Evolutionary conservation across 306 rosid species (phyloP), one percentile per base, ranked within the genome.

Genomic region (Vicia sativa): DNA sequence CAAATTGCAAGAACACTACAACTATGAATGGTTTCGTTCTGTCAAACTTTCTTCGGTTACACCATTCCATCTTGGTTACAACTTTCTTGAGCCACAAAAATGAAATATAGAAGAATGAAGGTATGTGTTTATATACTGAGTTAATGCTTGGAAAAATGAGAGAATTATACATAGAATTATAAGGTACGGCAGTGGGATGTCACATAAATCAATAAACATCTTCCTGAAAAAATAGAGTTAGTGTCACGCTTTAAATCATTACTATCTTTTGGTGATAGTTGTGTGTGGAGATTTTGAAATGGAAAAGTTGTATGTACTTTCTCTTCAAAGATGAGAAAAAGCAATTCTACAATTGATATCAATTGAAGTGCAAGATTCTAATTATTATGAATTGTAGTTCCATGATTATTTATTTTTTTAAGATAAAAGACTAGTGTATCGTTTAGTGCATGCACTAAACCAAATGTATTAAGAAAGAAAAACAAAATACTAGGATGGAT

Each of bases 1-100:
- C 99, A 78, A 87, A 76, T 66, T 93, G 99, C 77, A 93, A 76
- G 92, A 93, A 90, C 39, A 90, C 76, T 0, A 93, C 97, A 18
- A 84, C 95, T 2, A 82, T 62, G 74, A 90, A 87, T 70, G 97
- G 97, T 77, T 88, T 93, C 39, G 55, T 31, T 68, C 72, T 68
- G 13, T 67, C 65, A 52, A 79, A 81, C 65, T 31, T 29, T 34
- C 46, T 54, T 48, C 46, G 70, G 55, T 21, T 26, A 55, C 31
- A 18, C 53, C 12, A 1, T 15, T 60, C 79, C 92, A 84, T 87
- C 62, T 53, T 80, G 45, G 62, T 3, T 35, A 57, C 65, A 54
- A 21, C 16, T 67, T 56, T 50, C 72, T 70, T 68, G 78, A 70
- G 78, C 39, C 73, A 58, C 85, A 80, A 77, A 78, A 61, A 70